Evolutionary conservation across 768 basidiomycete genomes (phyloP).

Genomic region (Trametopsis cervina): DNA sequence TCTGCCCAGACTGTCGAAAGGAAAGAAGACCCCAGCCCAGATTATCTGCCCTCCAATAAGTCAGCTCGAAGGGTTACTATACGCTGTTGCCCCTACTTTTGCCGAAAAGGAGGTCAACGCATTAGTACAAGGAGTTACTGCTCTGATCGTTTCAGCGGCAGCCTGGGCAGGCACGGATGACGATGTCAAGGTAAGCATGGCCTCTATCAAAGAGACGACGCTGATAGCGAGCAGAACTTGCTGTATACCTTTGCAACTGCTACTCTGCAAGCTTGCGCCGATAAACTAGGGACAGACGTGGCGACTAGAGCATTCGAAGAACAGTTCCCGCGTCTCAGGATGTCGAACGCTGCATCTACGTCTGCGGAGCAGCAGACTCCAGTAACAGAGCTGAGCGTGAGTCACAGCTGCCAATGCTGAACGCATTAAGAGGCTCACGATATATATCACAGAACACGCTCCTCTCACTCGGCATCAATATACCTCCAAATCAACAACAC

Average conservation of each 20-base stretch:
- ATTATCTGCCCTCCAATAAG: not conserved
- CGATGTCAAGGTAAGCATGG: too few relatives aligned
- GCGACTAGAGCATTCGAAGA: constrained; percentile 15
- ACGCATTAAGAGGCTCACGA: not conserved
- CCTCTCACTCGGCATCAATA: constrained; percentile 19
- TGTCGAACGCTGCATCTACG: too few relatives aligned
- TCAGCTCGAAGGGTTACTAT: not conserved
- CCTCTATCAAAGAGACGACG: too few relatives aligned
- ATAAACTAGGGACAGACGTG: constrained; percentile 4
- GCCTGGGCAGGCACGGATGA: too few relatives aligned
- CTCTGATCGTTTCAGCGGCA: too few relatives aligned
- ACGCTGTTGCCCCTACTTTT: not conserved
- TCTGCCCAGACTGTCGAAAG: constrained; percentile 18
- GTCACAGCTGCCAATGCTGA: not conserved
- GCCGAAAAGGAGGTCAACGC: too few relatives aligned
- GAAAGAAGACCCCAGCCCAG: constrained; percentile 10
- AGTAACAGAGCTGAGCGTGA: constrained; percentile 2
- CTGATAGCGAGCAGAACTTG: constrained; percentile 12
- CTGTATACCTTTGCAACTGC: constrained; percentile 6
- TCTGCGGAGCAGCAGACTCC: constrained; percentile 7
- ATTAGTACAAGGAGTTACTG: too few relatives aligned
- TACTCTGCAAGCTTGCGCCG: constrained; percentile 10
- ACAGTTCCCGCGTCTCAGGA: constrained; percentile 17
- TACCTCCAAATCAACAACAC: not conserved
- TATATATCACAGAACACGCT: constrained; percentile 8